These are phyloP conservation scores for Hymenoscyphus fructigenus DNA, from an alignment of 2,329 filamentous ascomycete genomes.

Conservation along the genomic window DNA sequence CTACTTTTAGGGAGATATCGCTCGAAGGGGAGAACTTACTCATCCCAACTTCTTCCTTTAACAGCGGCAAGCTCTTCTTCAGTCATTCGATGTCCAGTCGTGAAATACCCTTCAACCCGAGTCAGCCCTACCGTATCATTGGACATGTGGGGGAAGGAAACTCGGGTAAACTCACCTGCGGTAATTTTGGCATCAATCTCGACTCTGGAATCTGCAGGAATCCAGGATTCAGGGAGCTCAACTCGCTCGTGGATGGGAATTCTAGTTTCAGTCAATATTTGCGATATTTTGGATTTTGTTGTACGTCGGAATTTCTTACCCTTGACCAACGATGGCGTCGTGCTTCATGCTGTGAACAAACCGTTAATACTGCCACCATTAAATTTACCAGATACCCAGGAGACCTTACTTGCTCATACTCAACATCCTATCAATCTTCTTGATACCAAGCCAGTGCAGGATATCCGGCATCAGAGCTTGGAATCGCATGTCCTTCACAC, in stretches of 20 bases:
- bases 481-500: constrained; percentile 96
- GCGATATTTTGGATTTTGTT: constrained; percentile 1
- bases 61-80: constrained; percentile 82
- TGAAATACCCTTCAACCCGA: constrained; percentile 63
- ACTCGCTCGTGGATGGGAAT: constrained; percentile 88
- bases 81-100: constrained; percentile 85
- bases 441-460: constrained; percentile 96
- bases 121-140: constrained; percentile 35
- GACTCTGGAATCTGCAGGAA: constrained; percentile 91
- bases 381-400: constrained; percentile 11
- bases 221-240: constrained; percentile 89
- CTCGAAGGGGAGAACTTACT: constrained; percentile 47
- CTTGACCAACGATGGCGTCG: constrained; percentile 82
- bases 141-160: constrained; percentile 2
- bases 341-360: constrained; percentile 70
- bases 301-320: constrained; percentile 43
- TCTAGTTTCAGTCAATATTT: constrained; percentile 38
- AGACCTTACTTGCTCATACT: constrained; percentile 80
- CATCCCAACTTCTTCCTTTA: constrained; percentile 89
- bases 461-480: constrained; percentile 98
- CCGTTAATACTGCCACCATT: constrained; percentile 25
- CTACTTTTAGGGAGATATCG: background rate
- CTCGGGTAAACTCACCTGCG: constrained; percentile 58
- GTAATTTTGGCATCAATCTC: constrained; percentile 99
- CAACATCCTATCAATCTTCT: constrained; percentile 97